Evolutionary conservation across 495 filamentous ascomycete genomes (phyloP).

Genomic region (Geopyxis carbonaria): DNA sequence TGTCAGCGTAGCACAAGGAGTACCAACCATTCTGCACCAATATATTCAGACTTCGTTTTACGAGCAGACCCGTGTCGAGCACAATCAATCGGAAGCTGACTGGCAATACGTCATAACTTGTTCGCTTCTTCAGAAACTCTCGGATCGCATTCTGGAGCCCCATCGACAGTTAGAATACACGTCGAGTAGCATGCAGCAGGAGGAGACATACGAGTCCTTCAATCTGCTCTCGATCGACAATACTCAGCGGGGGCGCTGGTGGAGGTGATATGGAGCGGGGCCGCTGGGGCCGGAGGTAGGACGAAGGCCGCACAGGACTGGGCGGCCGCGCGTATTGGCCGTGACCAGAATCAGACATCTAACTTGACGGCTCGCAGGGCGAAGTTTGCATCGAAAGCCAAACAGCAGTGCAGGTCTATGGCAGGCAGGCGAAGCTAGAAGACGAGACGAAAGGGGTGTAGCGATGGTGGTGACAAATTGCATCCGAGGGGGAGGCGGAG

Average conservation of each 20-base stretch:
- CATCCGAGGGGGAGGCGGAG: no score
- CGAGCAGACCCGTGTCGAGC: conserved; percentile 82
- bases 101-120: conserved; percentile 96
- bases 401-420: no score
- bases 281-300: conserved; percentile 54
- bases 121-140: conserved; percentile 91
- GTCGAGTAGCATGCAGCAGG: neutral
- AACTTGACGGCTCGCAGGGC: conserved; percentile 16
- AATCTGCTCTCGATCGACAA: conserved; percentile 77
- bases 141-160: conserved; percentile 42
- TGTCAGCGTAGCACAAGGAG: neutral
- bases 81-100: conserved; percentile 91
- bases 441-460: no score
- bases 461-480: no score
- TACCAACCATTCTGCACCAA: conserved; percentile 85
- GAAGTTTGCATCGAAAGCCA: no score
- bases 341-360: conserved; percentile 16
- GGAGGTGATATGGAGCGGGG: conserved; percentile 34
- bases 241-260: conserved; percentile 43
- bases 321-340: conserved; percentile 9
- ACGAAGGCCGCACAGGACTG: conserved; percentile 55
- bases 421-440: no score
- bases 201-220: conserved; percentile 64
- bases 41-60: conserved; percentile 93
- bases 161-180: conserved; percentile 5